phyloP scores from a whole-genome alignment of 129 eudicot genomes.

The Erigeron canadensis region DNA sequence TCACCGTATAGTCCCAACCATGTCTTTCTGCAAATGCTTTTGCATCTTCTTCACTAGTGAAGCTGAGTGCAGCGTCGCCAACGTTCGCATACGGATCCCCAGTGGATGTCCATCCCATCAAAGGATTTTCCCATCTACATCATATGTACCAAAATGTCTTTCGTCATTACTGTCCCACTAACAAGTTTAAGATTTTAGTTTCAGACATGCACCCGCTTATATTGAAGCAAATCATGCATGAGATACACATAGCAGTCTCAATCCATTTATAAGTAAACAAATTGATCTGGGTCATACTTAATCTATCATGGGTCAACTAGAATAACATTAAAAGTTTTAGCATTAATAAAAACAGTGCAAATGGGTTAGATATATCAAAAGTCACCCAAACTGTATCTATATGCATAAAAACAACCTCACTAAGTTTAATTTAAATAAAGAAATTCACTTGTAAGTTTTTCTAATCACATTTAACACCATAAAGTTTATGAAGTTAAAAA shows the following conservation, averaged over 20 bases:
- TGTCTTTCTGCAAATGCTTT: conserved; percentile 78
- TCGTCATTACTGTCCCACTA: background rate
- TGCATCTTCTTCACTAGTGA: conserved; percentile 77
- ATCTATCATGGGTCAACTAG: background rate
- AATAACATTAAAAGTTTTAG: background rate
- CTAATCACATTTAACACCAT: too few relatives aligned
- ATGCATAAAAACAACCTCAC: background rate
- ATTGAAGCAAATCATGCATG: background rate
- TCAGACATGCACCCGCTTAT: background rate
- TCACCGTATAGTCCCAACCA: conserved; percentile 92
- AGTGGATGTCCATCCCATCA: conserved; percentile 98
- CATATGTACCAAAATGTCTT: background rate
- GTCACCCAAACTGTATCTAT: background rate
- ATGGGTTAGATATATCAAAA: background rate
- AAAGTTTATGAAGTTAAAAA: background rate
- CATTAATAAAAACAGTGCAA: background rate
- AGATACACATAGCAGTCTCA: background rate
- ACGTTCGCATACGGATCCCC: conserved; percentile 98
- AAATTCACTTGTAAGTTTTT: too few relatives aligned
- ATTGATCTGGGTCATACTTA: background rate
- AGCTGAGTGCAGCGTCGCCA: conserved; percentile 79
- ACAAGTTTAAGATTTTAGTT: background rate
- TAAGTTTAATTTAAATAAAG: too few relatives aligned
- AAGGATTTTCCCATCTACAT: conserved; percentile 95
- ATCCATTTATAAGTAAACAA: background rate